Percentiles rank a stretch among this genome's conserved stretches.
Evolutionary conservation across 1,284 basidiomycete genomes (phyloP).

Genomic region (Flammula alnicola): DNA sequence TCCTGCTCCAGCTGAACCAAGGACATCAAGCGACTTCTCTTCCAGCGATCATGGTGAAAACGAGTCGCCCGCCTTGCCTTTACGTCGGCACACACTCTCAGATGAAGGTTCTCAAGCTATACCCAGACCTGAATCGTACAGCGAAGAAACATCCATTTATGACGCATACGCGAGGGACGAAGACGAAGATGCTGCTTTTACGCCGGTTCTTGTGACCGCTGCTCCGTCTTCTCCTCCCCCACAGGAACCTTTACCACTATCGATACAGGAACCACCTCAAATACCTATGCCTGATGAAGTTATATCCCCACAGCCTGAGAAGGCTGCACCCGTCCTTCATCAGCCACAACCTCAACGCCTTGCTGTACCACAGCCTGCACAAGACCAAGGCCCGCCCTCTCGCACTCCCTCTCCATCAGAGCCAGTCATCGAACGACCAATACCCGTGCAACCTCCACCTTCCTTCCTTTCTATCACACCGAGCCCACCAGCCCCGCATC

Average conservation of each 20-base stretch:
- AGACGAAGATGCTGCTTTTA: slow-evolving; percentile 44
- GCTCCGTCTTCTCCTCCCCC: slow-evolving; percentile 41
- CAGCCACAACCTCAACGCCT: slow-evolving; percentile 58
- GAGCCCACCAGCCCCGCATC: no score
- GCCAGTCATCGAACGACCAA: slow-evolving; percentile 22
- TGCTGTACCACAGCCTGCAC: slow-evolving; percentile 46
- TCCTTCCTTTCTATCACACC: no score
- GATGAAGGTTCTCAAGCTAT: slow-evolving; percentile 42
- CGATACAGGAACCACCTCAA: slow-evolving; percentile 32
- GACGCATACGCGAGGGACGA: slow-evolving; percentile 75
- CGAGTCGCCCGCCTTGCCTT: slow-evolving; percentile 35
- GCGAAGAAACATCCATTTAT: slow-evolving; percentile 80
- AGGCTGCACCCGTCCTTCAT: slow-evolving; percentile 52
- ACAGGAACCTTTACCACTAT: slow-evolving; percentile 22
- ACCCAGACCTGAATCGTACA: slow-evolving; percentile 68
- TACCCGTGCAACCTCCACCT: slow-evolving; percentile 30
- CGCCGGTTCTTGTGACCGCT: slow-evolving; percentile 24
- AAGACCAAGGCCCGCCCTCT: slow-evolving; percentile 38
- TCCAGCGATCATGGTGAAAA: slow-evolving; percentile 70
- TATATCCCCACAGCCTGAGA: slow-evolving; percentile 36
- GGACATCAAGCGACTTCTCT: slow-evolving; percentile 66
- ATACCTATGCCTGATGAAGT: no score
- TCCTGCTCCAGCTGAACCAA: slow-evolving; percentile 42
- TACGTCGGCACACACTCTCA: slow-evolving; percentile 50
- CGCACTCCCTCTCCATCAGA: slow-evolving; percentile 51